Evolutionary conservation across 345 rosid species (phyloP), one percentile per base, ranked within the genome.

Genomic region (Melaleuca alternifolia): DNA sequence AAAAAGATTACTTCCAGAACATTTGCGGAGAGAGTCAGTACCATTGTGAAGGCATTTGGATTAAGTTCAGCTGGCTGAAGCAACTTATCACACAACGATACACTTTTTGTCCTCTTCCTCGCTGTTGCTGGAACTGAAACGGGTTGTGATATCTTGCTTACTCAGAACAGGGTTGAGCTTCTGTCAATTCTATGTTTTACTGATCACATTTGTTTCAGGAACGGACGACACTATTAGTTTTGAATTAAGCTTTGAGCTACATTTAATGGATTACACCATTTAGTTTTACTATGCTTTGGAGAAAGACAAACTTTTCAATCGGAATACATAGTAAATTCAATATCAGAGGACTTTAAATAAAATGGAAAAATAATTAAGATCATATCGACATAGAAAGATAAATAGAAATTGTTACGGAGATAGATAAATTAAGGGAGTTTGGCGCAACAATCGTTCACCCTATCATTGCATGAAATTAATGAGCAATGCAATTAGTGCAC

Each of bases 1-100:
- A 97, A 96, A 91, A 97, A 93, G 95, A 95, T 95, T 37, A 97
- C 98, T 12, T 97, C 99, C 84, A 94, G 88, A 91, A 94, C 93
- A 76, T 96, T 95, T 85, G 96, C 98, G 14, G 96, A 93, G 85
- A 93, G 95, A 84, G 98, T 97, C 61, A 95, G 93, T 93, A 91
- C 91, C 88, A 93, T 97, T 5, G 98, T 95, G 87, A 92, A 95
- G 92, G 94, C 98, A 65, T 95, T 96, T 87, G 97, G 96, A 54
- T 87, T 93, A 89, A 94, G 91, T 90, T 93, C 96, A 88, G 85
- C 93, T 87, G 88, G 87, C 28, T 92, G 85, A 91, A 85, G 87
- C 37, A 51, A 16, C 54, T 44, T 3, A 51, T 83, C 20, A 21
- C 84, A 3, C 11, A 28, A 41, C 37, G 37, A 51, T 23, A 51